Evolutionary conservation across 352 stramenopile genomes (phyloP), one percentile per base, ranked within the genome.

Genomic region (Phytophthora quininea): DNA sequence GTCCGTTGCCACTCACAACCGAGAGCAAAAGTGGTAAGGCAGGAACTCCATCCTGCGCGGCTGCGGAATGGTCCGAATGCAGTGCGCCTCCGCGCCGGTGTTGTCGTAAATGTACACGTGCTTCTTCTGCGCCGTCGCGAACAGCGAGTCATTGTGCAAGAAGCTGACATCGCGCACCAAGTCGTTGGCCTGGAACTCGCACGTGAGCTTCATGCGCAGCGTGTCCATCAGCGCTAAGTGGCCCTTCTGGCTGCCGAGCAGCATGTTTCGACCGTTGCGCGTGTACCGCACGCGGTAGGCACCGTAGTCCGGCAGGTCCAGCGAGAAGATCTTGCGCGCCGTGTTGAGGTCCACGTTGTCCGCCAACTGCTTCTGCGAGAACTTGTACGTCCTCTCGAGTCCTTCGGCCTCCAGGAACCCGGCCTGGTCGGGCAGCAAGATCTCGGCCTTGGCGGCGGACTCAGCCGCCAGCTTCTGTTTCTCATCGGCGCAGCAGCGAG

Each of bases 41-140:
- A 99, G 81, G 73, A 99, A 99, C 73, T 98, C 87, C 71, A 99
- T 84, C 33, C 79, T 83, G 32, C 94, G 84, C 0, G 97, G 95
- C 73, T 98, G 91, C 31, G 90, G 79, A 58, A 99, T 92, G 10
- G 96, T 80, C 29, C 91, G 89, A 60, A 99, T 88, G 60, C 96
- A 96, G 80, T 99, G 98, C 37, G 99, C 89, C 83, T 99, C 98
- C 12, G 92, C 91, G 12, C 98, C 98, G 10, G 96, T 90, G 71
- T 90, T 91, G 84, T 99, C 97, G 79, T 99, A 99, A 71, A 99
- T 99, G 77, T 97, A 99, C 54, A 98, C 92, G 77, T 99, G 97
- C 78, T 99, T 99, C 71, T 97, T 94, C 78, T 99, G 97, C 14
- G 97, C 97, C 0, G 95, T 89, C 0, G 98, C 97, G 62, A 99